Percentiles rank a stretch among this genome's conserved stretches.
These are phyloP conservation scores for Huntiella savannae DNA, from an alignment of 2,329 filamentous ascomycete species.

Conservation along the genomic window DNA sequence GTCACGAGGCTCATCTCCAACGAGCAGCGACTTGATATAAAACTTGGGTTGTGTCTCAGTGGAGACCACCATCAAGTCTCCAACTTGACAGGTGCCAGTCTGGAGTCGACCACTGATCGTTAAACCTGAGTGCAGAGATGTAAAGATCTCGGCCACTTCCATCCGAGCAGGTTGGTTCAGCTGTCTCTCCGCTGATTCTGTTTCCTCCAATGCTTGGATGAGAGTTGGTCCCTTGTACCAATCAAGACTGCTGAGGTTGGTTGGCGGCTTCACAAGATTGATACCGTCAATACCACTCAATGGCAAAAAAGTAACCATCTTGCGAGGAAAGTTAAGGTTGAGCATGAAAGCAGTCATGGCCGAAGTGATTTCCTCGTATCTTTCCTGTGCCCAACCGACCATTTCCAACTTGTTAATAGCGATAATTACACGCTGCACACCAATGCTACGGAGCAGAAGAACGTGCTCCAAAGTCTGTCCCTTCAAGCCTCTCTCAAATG, in stretches of 20 bases:
- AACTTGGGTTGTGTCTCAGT: slow-evolving; percentile 62
- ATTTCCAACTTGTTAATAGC: slow-evolving; percentile 92
- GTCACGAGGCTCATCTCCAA: slow-evolving; percentile 52
- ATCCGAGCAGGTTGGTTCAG: slow-evolving; percentile 67
- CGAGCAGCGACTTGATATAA: slow-evolving; percentile 61
- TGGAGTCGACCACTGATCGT: slow-evolving; percentile 78
- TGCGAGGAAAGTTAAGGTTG: slow-evolving; percentile 60
- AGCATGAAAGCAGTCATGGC: slow-evolving; percentile 70
- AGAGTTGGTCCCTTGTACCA: slow-evolving; percentile 76
- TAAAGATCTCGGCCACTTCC: slow-evolving; percentile 74
- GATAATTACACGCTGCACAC: slow-evolving; percentile 71
- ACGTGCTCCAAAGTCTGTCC: slow-evolving; percentile 93
- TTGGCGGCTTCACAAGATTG: slow-evolving; percentile 42
- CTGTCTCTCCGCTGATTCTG: slow-evolving; percentile 47
- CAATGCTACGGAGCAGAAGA: slow-evolving; percentile 72
- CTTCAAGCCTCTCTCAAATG: slow-evolving; percentile 82
- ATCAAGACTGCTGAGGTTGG: slow-evolving; percentile 23
- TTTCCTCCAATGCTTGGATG: slow-evolving; percentile 68
- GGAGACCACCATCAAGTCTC: slow-evolving; percentile 61
- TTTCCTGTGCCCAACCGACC: slow-evolving; percentile 60
- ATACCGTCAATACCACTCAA: slow-evolving; percentile 79
- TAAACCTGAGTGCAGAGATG: slow-evolving; percentile 57
- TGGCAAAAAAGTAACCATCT: slow-evolving; percentile 72
- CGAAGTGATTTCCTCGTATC: slow-evolving; percentile 69
- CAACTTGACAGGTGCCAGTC: slow-evolving; percentile 63